These are phyloP conservation scores for Trametes villosa DNA, from an alignment of 768 basidiomycete species.

Conservation along the genomic window DNA sequence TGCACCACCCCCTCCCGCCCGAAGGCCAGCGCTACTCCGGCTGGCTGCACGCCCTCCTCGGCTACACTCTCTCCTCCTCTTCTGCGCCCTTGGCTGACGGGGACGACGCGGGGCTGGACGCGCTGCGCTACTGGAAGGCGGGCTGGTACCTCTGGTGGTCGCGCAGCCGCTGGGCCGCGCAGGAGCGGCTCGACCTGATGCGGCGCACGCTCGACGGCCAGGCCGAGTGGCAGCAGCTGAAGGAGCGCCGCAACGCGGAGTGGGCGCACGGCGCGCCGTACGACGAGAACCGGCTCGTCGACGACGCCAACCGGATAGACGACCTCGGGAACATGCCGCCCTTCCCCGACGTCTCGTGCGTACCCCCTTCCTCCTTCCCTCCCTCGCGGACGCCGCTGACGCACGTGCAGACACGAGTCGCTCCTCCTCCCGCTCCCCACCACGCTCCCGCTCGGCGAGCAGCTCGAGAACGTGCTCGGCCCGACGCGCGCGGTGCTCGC, in stretches of 20 bases:
- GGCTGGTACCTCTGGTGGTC: conserved; percentile 79
- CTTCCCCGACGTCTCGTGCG: conserved; percentile 27
- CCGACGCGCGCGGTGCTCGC: conserved; percentile 58
- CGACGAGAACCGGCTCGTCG: not conserved
- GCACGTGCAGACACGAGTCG: conserved; percentile 37
- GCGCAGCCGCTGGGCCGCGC: conserved; percentile 52
- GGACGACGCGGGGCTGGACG: conserved; percentile 19
- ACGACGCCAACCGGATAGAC: conserved; percentile 5
- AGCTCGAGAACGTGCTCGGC: conserved; percentile 56
- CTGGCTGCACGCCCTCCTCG: conserved; percentile 38
- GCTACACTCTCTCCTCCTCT: not conserved
- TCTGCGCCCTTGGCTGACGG: too few species aligned
- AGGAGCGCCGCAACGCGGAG: conserved; percentile 54
- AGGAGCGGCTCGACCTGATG: conserved; percentile 66
- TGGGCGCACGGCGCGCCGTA: conserved; percentile 43
- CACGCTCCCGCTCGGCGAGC: conserved; percentile 55
- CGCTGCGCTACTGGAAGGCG: conserved; percentile 68
- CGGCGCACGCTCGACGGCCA: conserved; percentile 57
- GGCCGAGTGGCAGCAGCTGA: conserved; percentile 43
- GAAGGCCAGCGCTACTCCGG: conserved; percentile 58
- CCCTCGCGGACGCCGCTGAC: not conserved
- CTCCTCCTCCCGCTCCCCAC: conserved; percentile 63
- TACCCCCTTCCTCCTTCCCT: not conserved
- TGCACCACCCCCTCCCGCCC: conserved; percentile 61
- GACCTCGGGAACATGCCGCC: conserved; percentile 15